Evolutionary conservation across 352 stramenopile genomes (phyloP), one percentile per base, ranked within the genome.

Genomic region (Phytopythium oedochilum): DNA sequence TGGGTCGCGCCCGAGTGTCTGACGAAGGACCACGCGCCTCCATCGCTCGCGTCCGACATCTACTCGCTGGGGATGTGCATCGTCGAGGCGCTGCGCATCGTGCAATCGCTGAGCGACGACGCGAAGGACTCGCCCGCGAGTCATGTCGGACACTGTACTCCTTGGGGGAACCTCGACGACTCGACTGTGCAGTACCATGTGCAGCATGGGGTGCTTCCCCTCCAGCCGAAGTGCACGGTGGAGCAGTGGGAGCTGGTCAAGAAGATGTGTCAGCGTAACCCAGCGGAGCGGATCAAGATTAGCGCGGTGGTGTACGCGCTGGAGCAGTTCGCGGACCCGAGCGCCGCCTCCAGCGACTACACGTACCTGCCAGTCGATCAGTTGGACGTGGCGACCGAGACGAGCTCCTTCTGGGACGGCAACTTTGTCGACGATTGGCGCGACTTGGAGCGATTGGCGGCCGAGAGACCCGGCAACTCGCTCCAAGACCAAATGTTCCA

Each of bases 1-100:
- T 80, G 60, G 64, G 42, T 64, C 5, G 68, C 71, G 4, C 68
- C 65, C 0, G 71, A 80, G 36, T 61, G 61, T n/a, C 26, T 73
- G 10, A 14, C 15, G 3, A 50, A 36, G 1, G 32, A 62, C 10
- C 55, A 55, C 5, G 12, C 25, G 5, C 35, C 22, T 28, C 42
- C 23, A 2, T 31, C 63, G 6, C 53, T 55, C 15, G 55, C 39
- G 12, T 68, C 57, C 12, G 64, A 75, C 22, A 39, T 72, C 18
- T 72, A 63, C 12, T 70, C 67, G 43, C 63, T 72, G 26, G 64
- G 61, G 0, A 64, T 69, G 49, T 66, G 57, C 35, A 55, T 71
- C 18, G 26, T 36, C 23, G 48, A 63, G 54, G 57, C 57, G 17
- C 7, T 58, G n/a, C 42, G 42, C 14, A 29, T 48, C n/a, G 42